Conservation (phyloP, 2,329 filamentous ascomycete species). For the Zalaria obscura region DNA sequence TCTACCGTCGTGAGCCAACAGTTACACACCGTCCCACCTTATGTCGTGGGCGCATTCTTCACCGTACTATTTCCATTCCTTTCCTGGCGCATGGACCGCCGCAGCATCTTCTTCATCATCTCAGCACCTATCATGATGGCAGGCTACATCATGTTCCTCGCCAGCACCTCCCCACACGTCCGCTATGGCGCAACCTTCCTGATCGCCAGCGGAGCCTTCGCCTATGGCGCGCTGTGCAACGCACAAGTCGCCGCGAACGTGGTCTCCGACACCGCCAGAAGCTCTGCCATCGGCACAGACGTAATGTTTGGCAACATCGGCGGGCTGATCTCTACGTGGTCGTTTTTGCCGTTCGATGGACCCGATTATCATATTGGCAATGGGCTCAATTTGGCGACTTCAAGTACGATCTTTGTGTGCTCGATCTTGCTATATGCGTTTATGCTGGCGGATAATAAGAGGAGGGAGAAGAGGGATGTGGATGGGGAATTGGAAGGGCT, state of each 20-base stretch:
- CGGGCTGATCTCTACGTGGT: conserved; percentile 52
- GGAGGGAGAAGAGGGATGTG: conserved; percentile 38
- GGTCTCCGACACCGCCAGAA: conserved; percentile 54
- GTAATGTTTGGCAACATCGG: conserved; percentile 59
- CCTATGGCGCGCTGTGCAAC: conserved; percentile 50
- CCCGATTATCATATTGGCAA: conserved; percentile 59
- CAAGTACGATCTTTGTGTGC: conserved; percentile 40
- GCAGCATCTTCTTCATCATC: conserved; percentile 46
- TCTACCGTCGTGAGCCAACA: conserved; percentile 47
- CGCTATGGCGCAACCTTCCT: conserved; percentile 60
- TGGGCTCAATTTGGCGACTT: conserved; percentile 52
- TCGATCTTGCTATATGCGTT: conserved; percentile 38
- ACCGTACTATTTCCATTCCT: conserved; percentile 47
- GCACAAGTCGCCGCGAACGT: conserved; percentile 58
- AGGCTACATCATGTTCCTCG: conserved; percentile 59
- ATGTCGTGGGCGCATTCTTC: conserved; percentile 54
- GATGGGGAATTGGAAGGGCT: conserved; percentile 43
- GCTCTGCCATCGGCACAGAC: conserved; percentile 49
- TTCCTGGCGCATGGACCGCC: conserved; percentile 45
- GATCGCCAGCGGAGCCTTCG: conserved; percentile 49
- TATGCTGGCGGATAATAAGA: conserved; percentile 50
- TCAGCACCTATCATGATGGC: conserved; percentile 50
- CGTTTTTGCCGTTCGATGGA: conserved; percentile 46
- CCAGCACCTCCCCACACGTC: conserved; percentile 33
- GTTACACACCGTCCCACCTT: conserved; percentile 56